Evolutionary conservation across 2,329 filamentous ascomycete species (phyloP).

Genomic region (Colletotrichum lini): DNA sequence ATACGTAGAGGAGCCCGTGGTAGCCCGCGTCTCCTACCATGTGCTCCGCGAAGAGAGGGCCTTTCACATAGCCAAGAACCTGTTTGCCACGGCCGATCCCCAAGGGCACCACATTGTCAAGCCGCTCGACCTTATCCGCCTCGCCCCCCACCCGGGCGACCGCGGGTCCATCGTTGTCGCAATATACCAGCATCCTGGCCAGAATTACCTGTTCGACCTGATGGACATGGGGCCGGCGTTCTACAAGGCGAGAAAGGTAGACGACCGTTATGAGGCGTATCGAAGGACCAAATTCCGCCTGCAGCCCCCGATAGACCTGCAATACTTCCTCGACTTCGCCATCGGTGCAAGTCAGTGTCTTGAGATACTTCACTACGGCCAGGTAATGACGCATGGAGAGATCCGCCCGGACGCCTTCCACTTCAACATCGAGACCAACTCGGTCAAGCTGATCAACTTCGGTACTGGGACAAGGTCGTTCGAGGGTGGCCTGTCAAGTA

Average conservation of each 20-base stretch:
- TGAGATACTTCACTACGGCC: slow-evolving; percentile 91
- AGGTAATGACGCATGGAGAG: slow-evolving; percentile 90
- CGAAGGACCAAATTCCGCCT: slow-evolving; percentile 63
- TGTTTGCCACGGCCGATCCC: slow-evolving; percentile 80
- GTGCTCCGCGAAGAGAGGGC: slow-evolving; percentile 87
- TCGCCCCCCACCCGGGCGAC: slow-evolving; percentile 78
- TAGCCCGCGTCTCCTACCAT: slow-evolving; percentile 88
- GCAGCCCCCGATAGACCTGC: slow-evolving; percentile 75
- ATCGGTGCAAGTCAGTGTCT: slow-evolving; percentile 89
- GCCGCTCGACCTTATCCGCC: slow-evolving; percentile 83
- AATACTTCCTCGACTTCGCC: slow-evolving; percentile 89
- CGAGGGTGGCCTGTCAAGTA: slow-evolving; percentile 88
- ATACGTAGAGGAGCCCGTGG: slow-evolving; percentile 75
- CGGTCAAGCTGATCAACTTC: slow-evolving; percentile 86
- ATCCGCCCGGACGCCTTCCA: slow-evolving; percentile 93
- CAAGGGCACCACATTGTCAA: slow-evolving; percentile 82
- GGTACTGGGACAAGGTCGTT: slow-evolving; percentile 90
- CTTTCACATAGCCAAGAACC: slow-evolving; percentile 83
- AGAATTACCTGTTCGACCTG: slow-evolving; percentile 78
- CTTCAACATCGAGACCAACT: slow-evolving; percentile 78
- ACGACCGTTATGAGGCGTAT: slow-evolving; percentile 64
- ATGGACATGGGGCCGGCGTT: slow-evolving; percentile 85
- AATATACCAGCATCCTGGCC: slow-evolving; percentile 84
- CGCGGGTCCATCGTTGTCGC: slow-evolving; percentile 80
- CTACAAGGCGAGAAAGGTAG: slow-evolving; percentile 69